A percentile compares a stretch with the other conserved stretches of the same genome.
These are phyloP conservation scores for Nakazawaea ishiwadae DNA, from an alignment of 805 yeast species.

Conservation along the genomic window DNA sequence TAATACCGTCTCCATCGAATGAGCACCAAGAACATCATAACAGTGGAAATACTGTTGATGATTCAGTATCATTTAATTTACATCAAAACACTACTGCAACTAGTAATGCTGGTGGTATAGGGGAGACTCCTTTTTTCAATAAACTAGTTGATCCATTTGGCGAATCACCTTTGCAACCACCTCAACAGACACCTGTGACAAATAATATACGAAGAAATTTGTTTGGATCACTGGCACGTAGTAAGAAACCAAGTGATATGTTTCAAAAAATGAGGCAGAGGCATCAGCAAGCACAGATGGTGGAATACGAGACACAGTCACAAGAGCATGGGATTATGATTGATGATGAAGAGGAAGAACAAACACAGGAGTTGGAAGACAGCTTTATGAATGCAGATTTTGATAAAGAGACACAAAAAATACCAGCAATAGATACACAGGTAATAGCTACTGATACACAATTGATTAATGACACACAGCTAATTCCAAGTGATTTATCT, in stretches of 20 bases:
- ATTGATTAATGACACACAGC: not conserved
- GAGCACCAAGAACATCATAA: not conserved
- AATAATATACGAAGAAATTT: not conserved
- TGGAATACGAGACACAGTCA: slow-evolving; percentile 8
- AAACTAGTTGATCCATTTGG: slow-evolving; percentile 9
- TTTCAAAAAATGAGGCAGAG: slow-evolving; percentile 3
- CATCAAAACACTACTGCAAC: not conserved
- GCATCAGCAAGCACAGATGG: slow-evolving; percentile 1
- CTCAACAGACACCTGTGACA: not conserved
- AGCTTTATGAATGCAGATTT: too few relatives aligned
- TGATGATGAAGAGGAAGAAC: slow-evolving; percentile 14
- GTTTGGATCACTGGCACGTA: slow-evolving; percentile 2
- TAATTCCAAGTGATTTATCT: not conserved
- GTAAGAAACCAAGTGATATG: slow-evolving; percentile 1
- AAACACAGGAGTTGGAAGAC: not conserved
- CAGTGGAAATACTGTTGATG: too few relatives aligned
- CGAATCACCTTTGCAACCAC: slow-evolving; percentile 4
- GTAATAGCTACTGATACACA: not conserved
- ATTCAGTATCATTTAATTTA: not conserved
- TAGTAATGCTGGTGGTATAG: not conserved
- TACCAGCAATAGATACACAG: not conserved
- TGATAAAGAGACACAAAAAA: not conserved
- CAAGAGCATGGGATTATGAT: slow-evolving; percentile 17
- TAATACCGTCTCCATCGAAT: not conserved
- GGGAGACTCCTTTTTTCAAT: slow-evolving; percentile 8